Percentiles rank a stretch among this genome's conserved stretches.
These are phyloP conservation scores for Glomus cerebriforme DNA, from an alignment of 192 early-diverging fungal species.

Conservation along the genomic window DNA sequence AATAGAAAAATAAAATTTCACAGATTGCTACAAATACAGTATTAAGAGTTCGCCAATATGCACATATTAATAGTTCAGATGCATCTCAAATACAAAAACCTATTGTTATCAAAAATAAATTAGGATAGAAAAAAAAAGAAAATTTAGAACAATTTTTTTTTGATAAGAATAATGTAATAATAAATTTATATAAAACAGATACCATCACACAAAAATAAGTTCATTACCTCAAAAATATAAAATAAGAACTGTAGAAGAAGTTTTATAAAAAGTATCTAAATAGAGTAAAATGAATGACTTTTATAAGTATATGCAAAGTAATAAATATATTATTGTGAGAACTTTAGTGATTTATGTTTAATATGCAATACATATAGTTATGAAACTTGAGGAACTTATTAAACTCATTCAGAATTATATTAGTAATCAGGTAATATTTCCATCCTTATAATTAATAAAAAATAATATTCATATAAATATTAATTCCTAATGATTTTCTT, in stretches of 20 bases:
- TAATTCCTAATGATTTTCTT: no score
- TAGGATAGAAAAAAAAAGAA: not conserved
- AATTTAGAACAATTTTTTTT: not conserved
- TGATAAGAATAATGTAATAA: not conserved
- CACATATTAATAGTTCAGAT: no score
- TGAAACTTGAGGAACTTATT: not conserved
- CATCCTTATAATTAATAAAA: no score
- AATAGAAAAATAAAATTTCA: no score
- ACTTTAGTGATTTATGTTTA: not conserved
- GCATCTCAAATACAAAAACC: no score
- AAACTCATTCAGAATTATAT: not conserved
- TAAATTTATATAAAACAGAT: slow-evolving; percentile 7
- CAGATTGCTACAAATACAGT: no score
- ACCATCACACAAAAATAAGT: not conserved
- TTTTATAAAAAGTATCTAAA: not conserved
- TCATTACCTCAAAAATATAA: slow-evolving; percentile 7
- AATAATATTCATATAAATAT: not conserved
- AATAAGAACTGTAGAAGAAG: not conserved
- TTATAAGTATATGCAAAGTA: not conserved
- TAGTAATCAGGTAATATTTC: not conserved
- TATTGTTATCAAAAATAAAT: not conserved
- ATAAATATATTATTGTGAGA: not conserved
- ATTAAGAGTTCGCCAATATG: no score
- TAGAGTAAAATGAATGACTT: slow-evolving; percentile 4
- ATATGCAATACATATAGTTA: slow-evolving; percentile 9